Base-by-base conservation (phyloP, 2,329 filamentous ascomycete species). In the Claviceps digitariae region DNA sequence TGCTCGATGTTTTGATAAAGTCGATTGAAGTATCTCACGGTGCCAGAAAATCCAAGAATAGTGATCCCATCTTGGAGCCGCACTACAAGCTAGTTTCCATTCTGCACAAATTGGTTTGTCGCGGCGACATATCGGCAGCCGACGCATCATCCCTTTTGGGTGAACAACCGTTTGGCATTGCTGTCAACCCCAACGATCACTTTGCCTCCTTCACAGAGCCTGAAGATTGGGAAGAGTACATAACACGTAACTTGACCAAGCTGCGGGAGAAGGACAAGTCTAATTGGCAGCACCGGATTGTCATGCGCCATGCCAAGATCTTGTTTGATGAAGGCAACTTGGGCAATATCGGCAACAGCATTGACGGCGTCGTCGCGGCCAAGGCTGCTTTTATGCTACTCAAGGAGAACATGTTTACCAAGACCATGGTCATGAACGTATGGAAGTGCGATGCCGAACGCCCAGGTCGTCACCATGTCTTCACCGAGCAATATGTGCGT, bases 201-300 rank as follows among this genome's bases (percentile, higher is more conserved):
- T 69, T 64, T 54, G 65, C 63, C 5, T 61, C 63, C 15, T 70
- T 71, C 49, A 60, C 63, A 1, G 66, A 69, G 50, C 64, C 67
- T 1, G 87, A 87, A 60, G 78, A 81, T 68, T 75, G 79, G 78
- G 74, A 80, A 48, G 69, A 71, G 36, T 79, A 76, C 50, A 68
- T 81, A 6, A 74, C 80, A 41, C 70, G 71, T 48, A 77, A 71
- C 47, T 62, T 82, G 43, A 69, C 69, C 8, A 73, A 73, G 52
- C 64, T 82, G 10, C 74, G 75, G 13, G 79, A 82, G 49, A 89
- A 89, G 56, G 90, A 96, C 68, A 94, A 95, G 72, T 86, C 87
- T 0, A 91, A 93, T 61, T 96, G 90, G 90, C 90, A 96, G 63
- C 90, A 96, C 66, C 85, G 90, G 21, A 90, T 96, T 70, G 87